phyloP scores from a whole-genome alignment of 2,329 filamentous ascomycete genomes.

The Cladorrhinum sp. region DNA sequence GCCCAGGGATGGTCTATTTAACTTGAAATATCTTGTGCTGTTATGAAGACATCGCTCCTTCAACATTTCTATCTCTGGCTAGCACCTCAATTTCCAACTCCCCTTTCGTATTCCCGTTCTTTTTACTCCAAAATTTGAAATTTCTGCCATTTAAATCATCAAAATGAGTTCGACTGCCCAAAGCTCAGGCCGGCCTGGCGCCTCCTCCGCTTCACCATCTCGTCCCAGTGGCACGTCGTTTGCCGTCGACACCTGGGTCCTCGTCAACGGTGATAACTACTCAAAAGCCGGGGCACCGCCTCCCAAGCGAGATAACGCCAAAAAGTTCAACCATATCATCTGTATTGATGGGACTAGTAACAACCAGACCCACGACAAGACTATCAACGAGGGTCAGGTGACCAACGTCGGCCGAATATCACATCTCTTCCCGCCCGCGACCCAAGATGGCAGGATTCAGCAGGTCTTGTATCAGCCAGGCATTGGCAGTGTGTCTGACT shows the following conservation, averaged over 20 bases:
- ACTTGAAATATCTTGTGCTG: no score
- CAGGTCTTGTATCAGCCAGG: slow-evolving; percentile 9
- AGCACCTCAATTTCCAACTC: no score
- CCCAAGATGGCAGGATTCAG: neutral
- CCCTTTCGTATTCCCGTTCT: no score
- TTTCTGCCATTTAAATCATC: neutral
- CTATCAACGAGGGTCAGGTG: neutral
- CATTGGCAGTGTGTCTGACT: slow-evolving; percentile 1
- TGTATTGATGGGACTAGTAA: slow-evolving; percentile 8
- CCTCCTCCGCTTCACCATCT: neutral
- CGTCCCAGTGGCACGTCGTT: neutral
- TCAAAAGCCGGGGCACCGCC: neutral
- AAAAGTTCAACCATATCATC: slow-evolving; percentile 6
- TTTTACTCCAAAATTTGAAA: no score
- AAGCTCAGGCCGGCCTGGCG: neutral
- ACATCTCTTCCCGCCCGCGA: slow-evolving; percentile 1
- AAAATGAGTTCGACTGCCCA: neutral
- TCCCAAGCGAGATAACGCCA: neutral
- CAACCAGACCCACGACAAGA: neutral
- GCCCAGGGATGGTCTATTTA: no score
- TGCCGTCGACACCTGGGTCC: neutral
- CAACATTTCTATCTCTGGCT: no score
- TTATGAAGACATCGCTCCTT: no score
- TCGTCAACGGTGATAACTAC: neutral
- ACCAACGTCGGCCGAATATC: slow-evolving; percentile 9